Percentiles rank a stretch among this genome's conserved stretches.
Evolutionary conservation across 352 stramenopile species (phyloP).

Genomic region (Thraustochytrium striatum): DNA sequence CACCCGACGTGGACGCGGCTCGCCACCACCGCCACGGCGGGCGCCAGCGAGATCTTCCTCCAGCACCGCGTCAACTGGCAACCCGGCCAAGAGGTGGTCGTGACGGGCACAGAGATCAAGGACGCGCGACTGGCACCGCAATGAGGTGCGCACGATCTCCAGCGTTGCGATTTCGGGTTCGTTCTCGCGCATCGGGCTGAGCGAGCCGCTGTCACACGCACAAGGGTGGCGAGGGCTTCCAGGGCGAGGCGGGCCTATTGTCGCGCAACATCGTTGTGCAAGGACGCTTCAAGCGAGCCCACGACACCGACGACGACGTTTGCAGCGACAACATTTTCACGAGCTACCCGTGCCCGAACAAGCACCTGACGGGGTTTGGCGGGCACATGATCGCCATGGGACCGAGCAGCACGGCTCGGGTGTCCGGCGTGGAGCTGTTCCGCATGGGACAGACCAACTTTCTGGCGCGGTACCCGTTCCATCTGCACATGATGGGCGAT

Average conservation of each 20-base stretch:
- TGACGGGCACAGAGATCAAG: constrained; percentile 55
- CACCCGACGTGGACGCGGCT: constrained; percentile 59
- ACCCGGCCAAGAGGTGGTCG: constrained; percentile 53
- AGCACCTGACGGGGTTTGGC: constrained; percentile 54
- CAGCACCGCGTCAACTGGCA: constrained; percentile 58
- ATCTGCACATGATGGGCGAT: constrained; percentile 56
- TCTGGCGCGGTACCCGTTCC: constrained; percentile 56
- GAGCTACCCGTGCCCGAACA: constrained; percentile 44
- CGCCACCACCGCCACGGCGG: constrained; percentile 36
- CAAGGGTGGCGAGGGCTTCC: constrained; percentile 54
- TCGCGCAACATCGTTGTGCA: constrained; percentile 55
- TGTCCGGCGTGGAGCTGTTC: constrained; percentile 56
- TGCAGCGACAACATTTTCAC: background rate
- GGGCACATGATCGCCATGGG: constrained; percentile 57
- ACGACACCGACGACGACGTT: constrained; percentile 40
- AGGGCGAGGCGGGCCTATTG: constrained; percentile 55
- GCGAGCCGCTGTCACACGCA: constrained; percentile 47
- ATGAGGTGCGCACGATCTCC: constrained; percentile 56
- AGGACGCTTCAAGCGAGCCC: constrained; percentile 28
- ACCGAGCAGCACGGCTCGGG: constrained; percentile 35
- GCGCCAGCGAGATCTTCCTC: constrained; percentile 18
- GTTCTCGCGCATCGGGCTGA: constrained; percentile 44
- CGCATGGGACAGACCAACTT: constrained; percentile 57
- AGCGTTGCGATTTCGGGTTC: constrained; percentile 38
- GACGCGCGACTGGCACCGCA: constrained; percentile 57